Percentiles rank a stretch among this genome's conserved stretches.
Conservation (phyloP, 2,329 filamentous ascomycete genomes). For the Zymoseptoria tritici region DNA sequence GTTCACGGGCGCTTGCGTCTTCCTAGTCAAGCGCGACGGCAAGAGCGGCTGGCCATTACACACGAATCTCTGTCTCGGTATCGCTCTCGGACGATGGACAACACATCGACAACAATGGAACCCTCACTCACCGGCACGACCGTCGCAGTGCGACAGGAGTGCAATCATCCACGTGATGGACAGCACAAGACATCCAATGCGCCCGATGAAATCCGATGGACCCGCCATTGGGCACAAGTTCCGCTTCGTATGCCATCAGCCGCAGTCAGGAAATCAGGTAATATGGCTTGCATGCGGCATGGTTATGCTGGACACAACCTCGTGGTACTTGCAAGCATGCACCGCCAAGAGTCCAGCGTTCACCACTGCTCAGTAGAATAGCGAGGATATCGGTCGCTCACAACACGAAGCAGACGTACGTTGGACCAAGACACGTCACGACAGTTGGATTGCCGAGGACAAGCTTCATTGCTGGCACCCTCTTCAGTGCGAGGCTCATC, state of each 20-base stretch:
- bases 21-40: not conserved
- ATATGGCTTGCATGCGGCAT: not conserved
- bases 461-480: too few relatives aligned
- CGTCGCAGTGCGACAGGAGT: not conserved
- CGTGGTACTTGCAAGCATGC: not conserved
- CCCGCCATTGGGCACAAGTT: not conserved
- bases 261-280: not conserved
- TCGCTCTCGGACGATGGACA: not conserved
- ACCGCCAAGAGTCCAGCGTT: not conserved
- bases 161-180: not conserved
- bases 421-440: not conserved
- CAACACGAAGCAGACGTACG: too few relatives aligned
- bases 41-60: not conserved
- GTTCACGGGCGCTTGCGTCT: not conserved
- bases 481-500: too few relatives aligned
- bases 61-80: not conserved
- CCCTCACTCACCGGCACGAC: not conserved
- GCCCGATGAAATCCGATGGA: not conserved
- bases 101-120: not conserved
- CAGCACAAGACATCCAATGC: not conserved
- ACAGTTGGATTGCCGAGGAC: too few relatives aligned
- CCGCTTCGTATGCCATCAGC: not conserved
- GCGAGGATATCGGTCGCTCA: not conserved
- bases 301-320: not conserved
- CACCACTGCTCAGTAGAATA: not conserved